A percentile compares a stretch with the other conserved stretches of the same genome.
Conservation (phyloP, 306 rosid genomes). For the Datisca glomerata region DNA sequence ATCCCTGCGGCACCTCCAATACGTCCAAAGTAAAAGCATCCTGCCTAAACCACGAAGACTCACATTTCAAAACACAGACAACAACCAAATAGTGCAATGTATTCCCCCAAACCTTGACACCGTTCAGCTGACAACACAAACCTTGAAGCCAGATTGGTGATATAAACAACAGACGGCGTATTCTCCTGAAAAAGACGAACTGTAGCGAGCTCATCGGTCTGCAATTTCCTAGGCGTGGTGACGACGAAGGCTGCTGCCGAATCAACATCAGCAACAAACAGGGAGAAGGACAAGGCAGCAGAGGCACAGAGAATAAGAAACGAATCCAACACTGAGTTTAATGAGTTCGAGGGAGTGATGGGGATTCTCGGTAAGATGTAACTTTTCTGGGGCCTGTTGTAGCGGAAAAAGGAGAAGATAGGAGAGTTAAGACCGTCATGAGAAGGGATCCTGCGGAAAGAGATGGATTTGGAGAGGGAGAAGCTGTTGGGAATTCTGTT, state of each 20-base stretch:
- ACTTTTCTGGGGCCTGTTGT: neutral
- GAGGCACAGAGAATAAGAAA: constrained; percentile 56
- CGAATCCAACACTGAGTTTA: constrained; percentile 26
- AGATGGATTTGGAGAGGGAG: constrained; percentile 29
- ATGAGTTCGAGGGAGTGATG: constrained; percentile 2
- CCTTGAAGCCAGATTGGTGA: constrained; percentile 87
- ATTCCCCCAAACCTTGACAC: neutral
- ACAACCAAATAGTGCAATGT: neutral
- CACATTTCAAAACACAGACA: constrained; percentile 2
- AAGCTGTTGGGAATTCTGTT: constrained; percentile 18
- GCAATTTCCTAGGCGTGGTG: constrained; percentile 56
- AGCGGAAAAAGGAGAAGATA: constrained; percentile 19
- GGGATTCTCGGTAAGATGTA: neutral
- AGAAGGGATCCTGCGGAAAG: constrained; percentile 11
- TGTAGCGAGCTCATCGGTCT: constrained; percentile 91
- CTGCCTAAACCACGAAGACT: constrained; percentile 51
- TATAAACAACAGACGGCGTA: constrained; percentile 88
- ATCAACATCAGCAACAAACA: constrained; percentile 47
- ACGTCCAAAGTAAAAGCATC: constrained; percentile 93
- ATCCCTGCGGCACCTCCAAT: constrained; percentile 94
- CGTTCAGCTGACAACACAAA: constrained; percentile 4
- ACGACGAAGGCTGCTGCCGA: constrained; percentile 75
- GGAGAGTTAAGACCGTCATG: constrained; percentile 2
- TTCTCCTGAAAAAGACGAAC: constrained; percentile 87
- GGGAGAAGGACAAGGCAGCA: constrained; percentile 49